Percentiles rank a stretch among this genome's conserved stretches.
phyloP scores from a whole-genome alignment of 1,284 basidiomycete species.

The Cutaneotrichosporon arboriforme region DNA sequence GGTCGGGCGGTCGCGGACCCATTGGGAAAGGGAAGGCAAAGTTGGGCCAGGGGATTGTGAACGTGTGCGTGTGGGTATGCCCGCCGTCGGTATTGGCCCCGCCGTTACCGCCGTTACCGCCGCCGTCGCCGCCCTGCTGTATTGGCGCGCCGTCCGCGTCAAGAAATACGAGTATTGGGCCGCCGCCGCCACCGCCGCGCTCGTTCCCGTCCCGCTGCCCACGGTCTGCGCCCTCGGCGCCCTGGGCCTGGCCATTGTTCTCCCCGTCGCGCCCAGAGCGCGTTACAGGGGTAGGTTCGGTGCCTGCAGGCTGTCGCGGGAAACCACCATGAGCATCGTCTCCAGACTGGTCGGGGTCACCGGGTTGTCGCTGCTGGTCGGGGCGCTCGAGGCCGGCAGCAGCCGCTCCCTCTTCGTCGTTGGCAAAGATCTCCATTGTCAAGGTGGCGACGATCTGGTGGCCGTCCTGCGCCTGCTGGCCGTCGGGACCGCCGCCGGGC shows the following conservation, averaged over 20 bases:
- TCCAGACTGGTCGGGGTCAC: no score
- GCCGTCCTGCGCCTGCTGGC: slow-evolving; percentile 1
- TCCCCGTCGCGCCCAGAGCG: background rate
- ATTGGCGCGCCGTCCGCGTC: slow-evolving; percentile 10
- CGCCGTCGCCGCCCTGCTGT: background rate
- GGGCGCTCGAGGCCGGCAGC: background rate
- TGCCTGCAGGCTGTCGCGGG: background rate
- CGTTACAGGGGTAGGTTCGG: background rate
- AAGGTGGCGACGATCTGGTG: slow-evolving; percentile 9
- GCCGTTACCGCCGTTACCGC: background rate
- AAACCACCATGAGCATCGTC: background rate
- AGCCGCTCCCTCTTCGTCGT: slow-evolving; percentile 6
- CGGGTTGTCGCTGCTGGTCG: no score
- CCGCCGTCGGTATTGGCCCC: no score
- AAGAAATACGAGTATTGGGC: slow-evolving; percentile 10
- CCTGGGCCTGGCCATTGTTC: background rate
- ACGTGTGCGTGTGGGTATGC: no score
- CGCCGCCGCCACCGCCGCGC: background rate
- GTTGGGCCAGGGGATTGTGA: no score
- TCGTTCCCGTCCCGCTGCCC: no score
- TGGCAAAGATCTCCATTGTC: slow-evolving; percentile 18
- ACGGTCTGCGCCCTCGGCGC: no score
- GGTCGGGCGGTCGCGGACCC: slow-evolving; percentile 20
- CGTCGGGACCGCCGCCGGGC: background rate
- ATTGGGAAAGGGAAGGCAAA: slow-evolving; percentile 9